phyloP scores from a whole-genome alignment of 306 rosid genomes.

The Gillenia trifoliata region DNA sequence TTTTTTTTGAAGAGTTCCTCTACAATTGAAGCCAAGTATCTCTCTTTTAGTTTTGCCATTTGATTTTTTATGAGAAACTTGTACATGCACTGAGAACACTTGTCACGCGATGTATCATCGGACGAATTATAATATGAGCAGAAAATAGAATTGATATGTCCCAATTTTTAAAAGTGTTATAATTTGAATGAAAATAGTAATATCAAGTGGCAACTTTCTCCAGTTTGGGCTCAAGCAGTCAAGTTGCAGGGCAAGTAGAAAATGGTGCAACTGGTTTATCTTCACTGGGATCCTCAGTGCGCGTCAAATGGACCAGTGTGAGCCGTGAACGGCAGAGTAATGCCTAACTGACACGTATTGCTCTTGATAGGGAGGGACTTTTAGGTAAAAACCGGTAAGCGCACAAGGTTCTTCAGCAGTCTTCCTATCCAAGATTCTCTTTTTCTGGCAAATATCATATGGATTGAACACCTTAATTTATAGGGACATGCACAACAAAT shows the following conservation, averaged over 20 bases:
- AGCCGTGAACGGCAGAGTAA: slow-evolving; percentile 16
- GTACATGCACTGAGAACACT: background rate
- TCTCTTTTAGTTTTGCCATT: background rate
- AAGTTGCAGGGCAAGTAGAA: background rate
- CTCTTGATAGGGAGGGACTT: background rate
- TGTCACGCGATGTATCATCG: too few relatives aligned
- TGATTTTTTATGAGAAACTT: background rate
- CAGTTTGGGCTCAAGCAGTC: background rate
- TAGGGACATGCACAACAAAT: background rate
- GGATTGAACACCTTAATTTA: too few relatives aligned
- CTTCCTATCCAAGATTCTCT: background rate
- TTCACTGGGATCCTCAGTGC: background rate
- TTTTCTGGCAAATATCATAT: background rate
- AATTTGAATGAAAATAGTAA: too few relatives aligned
- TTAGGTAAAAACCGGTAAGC: background rate
- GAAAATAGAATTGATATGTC: too few relatives aligned
- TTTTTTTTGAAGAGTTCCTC: background rate
- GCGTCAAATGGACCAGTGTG: slow-evolving; percentile 5
- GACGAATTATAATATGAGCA: background rate
- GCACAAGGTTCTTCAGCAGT: background rate
- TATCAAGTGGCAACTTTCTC: too few relatives aligned
- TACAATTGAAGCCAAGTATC: background rate
- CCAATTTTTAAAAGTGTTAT: too few relatives aligned
- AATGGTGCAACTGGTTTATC: background rate
- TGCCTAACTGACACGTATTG: slow-evolving; percentile 11